phyloP scores from a whole-genome alignment of 306 rosid genomes.

The Pueraria montana region DNA sequence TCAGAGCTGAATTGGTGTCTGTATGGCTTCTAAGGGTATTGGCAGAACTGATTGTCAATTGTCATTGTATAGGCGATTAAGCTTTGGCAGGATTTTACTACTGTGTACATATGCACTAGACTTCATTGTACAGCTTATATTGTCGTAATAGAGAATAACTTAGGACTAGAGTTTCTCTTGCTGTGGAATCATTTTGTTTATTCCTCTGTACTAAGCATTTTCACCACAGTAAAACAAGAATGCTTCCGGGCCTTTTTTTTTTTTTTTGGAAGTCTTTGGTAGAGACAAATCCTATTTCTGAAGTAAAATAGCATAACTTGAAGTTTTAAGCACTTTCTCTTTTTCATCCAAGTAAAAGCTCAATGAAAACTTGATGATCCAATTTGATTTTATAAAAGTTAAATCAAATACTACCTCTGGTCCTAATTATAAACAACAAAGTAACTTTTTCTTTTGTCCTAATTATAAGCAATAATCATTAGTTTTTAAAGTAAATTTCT shows the following conservation, averaged over 20 bases:
- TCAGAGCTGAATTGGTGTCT: constrained; percentile 45
- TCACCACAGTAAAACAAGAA: neutral
- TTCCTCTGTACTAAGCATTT: neutral
- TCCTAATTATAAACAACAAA: too few relatives aligned
- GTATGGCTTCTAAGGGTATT: constrained; percentile 24
- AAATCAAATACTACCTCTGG: too few relatives aligned
- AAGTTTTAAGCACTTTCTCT: too few relatives aligned
- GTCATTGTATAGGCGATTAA: constrained; percentile 38
- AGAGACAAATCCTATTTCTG: neutral
- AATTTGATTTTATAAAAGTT: too few relatives aligned
- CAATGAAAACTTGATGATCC: too few relatives aligned
- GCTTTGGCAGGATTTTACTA: constrained; percentile 28
- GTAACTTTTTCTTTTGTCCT: too few relatives aligned
- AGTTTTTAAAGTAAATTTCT: too few relatives aligned
- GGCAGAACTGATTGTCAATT: neutral
- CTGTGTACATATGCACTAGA: neutral
- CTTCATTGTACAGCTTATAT: constrained; percentile 47
- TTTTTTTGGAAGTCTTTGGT: neutral
- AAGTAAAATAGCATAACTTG: too few relatives aligned
- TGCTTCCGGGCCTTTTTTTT: neutral
- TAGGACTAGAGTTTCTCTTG: constrained; percentile 20
- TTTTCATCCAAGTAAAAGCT: too few relatives aligned
- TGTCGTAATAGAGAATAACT: constrained; percentile 31
- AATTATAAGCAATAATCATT: too few relatives aligned
- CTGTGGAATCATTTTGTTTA: constrained; percentile 15